Base-by-base conservation (phyloP, 345 rosid species). In the Hirschfeldia incana region DNA sequence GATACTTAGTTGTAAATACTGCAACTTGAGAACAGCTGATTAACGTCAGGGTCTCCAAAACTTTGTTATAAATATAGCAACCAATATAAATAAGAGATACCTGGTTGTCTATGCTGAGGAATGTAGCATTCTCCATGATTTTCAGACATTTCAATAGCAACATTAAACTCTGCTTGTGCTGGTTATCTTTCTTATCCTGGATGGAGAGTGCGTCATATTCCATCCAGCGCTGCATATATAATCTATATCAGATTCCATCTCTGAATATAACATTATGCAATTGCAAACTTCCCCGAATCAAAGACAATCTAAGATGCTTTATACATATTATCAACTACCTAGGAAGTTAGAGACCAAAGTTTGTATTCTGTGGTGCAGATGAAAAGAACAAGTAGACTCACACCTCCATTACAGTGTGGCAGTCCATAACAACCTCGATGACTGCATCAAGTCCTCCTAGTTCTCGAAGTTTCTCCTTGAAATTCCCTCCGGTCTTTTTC, bases 51-150 rank as follows among this genome's bases (percentile, higher is more conserved):
- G 5, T 53, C 9, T 5, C 58, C 26, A 15, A 5, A 53, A 53
- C 26, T 6, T 6, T 53, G 59, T 53, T 3, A 53, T 15, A 6
- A 53, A 53, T 53, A 1, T 53, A 53, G 59, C 27, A 53, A 53
- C 15, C 59, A 53, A 53, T 53, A 15, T 53, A 51, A 15, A 51
- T n/a, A 15, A 6, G 8, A 53, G 9, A 53, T 53, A 53, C 98
- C 97, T 94, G 98, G 78, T 94, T 94, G 67, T 90, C 94, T 72
- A 87, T 85, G 83, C 97, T 94, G 6, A 91, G 87, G 83, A 92
- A 88, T 37, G 97, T 91, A 53, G 98, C 95, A 87, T 94, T 94
- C 84, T 94, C 98, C 98, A 94, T 91, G 78, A 92, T 92, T 85
- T 87, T 94, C 83, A 92, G 78, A 85, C 93, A 91, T 89, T 90